Base-by-base conservation (phyloP, 139 green algal species). In the Auxenochlorella protothecoides region DNA sequence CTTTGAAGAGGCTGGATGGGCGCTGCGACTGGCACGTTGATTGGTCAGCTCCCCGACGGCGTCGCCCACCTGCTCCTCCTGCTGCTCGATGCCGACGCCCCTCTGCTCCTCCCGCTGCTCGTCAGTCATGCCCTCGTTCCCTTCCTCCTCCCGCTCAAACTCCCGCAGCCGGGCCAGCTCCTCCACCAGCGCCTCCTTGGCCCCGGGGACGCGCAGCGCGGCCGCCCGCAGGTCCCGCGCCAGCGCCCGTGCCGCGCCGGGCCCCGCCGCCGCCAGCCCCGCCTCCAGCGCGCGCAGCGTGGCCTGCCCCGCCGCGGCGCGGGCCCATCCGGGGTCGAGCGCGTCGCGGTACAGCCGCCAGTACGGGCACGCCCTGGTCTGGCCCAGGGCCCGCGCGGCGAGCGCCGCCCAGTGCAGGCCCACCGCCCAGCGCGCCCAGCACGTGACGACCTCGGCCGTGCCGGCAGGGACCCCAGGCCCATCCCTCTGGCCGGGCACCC, bases 361-460 rank as follows among this genome's bases (percentile, higher is more conserved):
- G 56, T 71, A 71, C n/a, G 13, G 13, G 27, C 27, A 44, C 27
- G 27, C 27, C 6, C 6, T 15, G 16, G 52, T 14, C n/a, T 75
- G 70, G 5, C 68, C 74, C 5, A 63, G 53, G 4, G 60, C 65
- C 11, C 53, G 15, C 2, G 63, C 75, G 0, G 69, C 75, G 12
- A 27, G 5, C n/a, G 66, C 8, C 27, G 71, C 55, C 66, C 70
- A 75, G 53, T 74, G 70, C 56, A 79, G 5, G 13, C 59, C 75
- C 13, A 79, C 66, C 3, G 75, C 75, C 75, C 75, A 79, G 54
- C 69, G 69, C 8, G 14, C 51, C 75, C 75, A 79, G 4, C 16
- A 63, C 13, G 0, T 14, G n/a, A 72, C 11, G 7, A 54, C 65
- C 10, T 66, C 61, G 3, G 2, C 7, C 14, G 76, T 55, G 3